These are phyloP conservation scores for Heracleum sosnowskyi DNA, from an alignment of 129 eudicot species.

Conservation along the genomic window DNA sequence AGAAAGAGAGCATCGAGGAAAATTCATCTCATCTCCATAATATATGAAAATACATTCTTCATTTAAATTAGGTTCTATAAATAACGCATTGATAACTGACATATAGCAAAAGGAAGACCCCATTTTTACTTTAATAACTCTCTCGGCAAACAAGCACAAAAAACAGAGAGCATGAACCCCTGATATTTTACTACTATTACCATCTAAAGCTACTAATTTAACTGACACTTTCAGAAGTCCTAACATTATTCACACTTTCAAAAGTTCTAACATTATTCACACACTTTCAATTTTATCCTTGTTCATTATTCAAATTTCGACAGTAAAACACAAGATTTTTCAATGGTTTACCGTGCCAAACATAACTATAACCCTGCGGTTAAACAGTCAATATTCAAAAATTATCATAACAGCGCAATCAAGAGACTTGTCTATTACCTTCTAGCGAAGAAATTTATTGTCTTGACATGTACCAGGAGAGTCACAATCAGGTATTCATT, in stretches of 20 bases:
- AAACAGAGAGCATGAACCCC: too few relatives aligned
- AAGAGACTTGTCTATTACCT: slow-evolving; percentile 88
- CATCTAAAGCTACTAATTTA: background rate
- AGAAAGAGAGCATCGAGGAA: too few relatives aligned
- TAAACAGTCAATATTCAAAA: slow-evolving; percentile 1
- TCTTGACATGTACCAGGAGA: background rate
- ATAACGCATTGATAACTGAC: too few relatives aligned
- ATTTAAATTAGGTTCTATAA: too few relatives aligned
- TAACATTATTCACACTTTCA: too few relatives aligned
- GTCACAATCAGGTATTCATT: background rate
- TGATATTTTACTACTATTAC: background rate
- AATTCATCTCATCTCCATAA: too few relatives aligned
- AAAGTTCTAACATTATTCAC: background rate
- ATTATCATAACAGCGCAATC: slow-evolving; percentile 29
- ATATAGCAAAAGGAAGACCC: too few relatives aligned
- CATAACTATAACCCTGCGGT: slow-evolving; percentile 69
- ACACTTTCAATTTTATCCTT: background rate
- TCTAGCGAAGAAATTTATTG: background rate
- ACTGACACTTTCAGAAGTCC: background rate
- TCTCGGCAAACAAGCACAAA: too few relatives aligned
- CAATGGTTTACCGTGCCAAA: slow-evolving; percentile 52
- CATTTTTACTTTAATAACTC: too few relatives aligned
- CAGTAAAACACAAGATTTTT: background rate
- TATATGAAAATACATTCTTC: background rate
- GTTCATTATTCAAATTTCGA: background rate